Evolutionary conservation across 2,329 filamentous ascomycete species (phyloP), one percentile per base, ranked within the genome.

Genomic region (Diplodia mutila): DNA sequence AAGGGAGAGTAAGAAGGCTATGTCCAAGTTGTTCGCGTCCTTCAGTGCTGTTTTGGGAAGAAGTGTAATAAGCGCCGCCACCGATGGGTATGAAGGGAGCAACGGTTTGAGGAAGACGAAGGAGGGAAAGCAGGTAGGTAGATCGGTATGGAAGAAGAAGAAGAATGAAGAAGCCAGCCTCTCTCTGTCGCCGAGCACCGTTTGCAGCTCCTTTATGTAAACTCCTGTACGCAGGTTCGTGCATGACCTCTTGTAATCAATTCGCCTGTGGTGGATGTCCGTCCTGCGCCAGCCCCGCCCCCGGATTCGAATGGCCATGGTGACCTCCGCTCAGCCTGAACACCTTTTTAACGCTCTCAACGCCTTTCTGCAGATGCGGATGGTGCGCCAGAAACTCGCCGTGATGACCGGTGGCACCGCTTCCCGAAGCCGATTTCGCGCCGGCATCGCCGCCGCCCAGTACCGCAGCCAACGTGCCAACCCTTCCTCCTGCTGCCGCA

Each of bases 331-430:
- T 77, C 14, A 81, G 69, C 69, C 80, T 75, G 37, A 85, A 73
- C 7, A 82, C 81, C 68, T 78, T 80, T 67, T 78, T 81, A 7
- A 84, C 77, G 42, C 78, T 79, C 48, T 81, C 82, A 7, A 84
- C 77, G 1, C 81, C 79, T 65, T 79, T 77, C 70, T 79, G 80
- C 11, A 84, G 67, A 70, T 80, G 79, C 27, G 77, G 77, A 70
- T 80, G 78, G 29, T 79, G 70, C 2, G 73, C 70, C 32, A 80
- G 73, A 64, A 80, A 78, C 34, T 69, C 68, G 39, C 67, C 71
- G 54, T 70, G 74, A 29, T 65, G 52, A 71, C 48, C 49, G 72
- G 65, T 46, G 14, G 53, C 55, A 66, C 66, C 61, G n/a, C 37
- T 52, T 68, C 57, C 54, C 18, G 67, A 32, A 69, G 72, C 34